Evolutionary conservation across 2,329 filamentous ascomycete genomes (phyloP), one percentile per base, ranked within the genome.

Genomic region (Stagonosporopsis chrysanthemi): DNA sequence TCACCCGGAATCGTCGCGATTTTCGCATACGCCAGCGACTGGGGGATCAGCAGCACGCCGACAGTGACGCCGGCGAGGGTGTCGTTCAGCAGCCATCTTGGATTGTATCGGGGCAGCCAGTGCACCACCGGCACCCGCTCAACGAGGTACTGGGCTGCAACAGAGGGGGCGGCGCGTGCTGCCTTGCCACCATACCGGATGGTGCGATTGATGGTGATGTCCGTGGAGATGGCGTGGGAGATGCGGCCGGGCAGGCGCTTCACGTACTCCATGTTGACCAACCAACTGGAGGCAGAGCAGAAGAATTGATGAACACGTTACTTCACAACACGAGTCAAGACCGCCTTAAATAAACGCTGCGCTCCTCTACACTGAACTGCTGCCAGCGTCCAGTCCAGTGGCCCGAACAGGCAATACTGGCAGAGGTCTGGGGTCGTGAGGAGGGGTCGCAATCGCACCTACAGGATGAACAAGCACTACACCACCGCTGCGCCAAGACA

Each of bases 11-110:
- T 6, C 89, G 93, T 79, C 91, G 95, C 14, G 96, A 85, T 65
- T 87, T 97, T 76, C 94, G 94, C 92, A 77, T 98, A 98, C 0
- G 93, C 93, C 90, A 98, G 96, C 62, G 91, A 89, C 74, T 98
- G 94, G 6, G 94, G 94, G 9, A 98, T 91, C 31, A 97, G 91
- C 31, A 92, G 88, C 40, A 88, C 83, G 39, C 89, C 90, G 43
- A 90, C 85, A 2, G 88, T 90, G 65, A 90, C 77, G 17, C 87
- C 87, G 11, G 84, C 86, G 62, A 89, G 83, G 11, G 83, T 71
- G 67, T 90, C 86, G 66, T 85, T 85, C 17, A 86, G 56, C 1
- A 89, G 68, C 86, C 86, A 90, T 79, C 81, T 76, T 5, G 79
- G 81, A 17, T 85, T 80, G 71, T 89, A 89, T 42, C 79, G 79